These are phyloP conservation scores for Solanum neorickii DNA, from an alignment of 257 asterid genomes.

Conservation along the genomic window DNA sequence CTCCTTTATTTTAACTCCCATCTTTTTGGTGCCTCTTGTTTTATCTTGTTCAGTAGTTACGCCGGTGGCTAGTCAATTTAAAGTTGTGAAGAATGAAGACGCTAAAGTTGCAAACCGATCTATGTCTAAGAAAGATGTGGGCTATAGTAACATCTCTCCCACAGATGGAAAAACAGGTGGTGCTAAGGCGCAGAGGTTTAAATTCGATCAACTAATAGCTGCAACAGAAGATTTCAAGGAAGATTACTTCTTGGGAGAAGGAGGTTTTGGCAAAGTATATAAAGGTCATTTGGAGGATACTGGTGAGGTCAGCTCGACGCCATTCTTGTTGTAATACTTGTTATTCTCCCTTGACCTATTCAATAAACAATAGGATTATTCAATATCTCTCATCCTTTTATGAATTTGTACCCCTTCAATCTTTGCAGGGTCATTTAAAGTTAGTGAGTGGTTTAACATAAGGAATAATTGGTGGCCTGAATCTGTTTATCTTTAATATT, in stretches of 20 bases:
- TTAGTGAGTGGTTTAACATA: background rate
- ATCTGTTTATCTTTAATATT: background rate
- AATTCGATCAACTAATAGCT: constrained; percentile 14
- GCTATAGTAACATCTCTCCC: background rate
- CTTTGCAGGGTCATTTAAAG: background rate
- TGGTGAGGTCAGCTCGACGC: constrained; percentile 34
- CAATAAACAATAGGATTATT: background rate
- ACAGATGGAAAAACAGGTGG: constrained; percentile 6
- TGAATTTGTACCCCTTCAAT: background rate
- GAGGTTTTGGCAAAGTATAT: constrained; percentile 69
- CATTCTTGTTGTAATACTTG: background rate
- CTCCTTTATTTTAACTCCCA: background rate
- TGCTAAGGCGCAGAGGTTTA: constrained; percentile 14
- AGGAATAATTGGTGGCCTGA: background rate
- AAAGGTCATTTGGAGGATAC: constrained; percentile 41
- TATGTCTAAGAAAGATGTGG: constrained; percentile 3
- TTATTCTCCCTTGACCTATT: background rate
- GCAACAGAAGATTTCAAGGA: constrained; percentile 52
- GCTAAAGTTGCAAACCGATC: constrained; percentile 15
- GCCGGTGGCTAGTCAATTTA: constrained; percentile 14
- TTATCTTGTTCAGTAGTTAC: constrained; percentile 17
- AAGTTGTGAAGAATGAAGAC: constrained; percentile 27
- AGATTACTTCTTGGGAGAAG: constrained; percentile 58
- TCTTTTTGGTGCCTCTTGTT: constrained; percentile 1
- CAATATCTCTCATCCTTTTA: background rate